Base-by-base conservation (phyloP, 2,329 filamentous ascomycete genomes). In the Scleromitrula shiraiana region DNA sequence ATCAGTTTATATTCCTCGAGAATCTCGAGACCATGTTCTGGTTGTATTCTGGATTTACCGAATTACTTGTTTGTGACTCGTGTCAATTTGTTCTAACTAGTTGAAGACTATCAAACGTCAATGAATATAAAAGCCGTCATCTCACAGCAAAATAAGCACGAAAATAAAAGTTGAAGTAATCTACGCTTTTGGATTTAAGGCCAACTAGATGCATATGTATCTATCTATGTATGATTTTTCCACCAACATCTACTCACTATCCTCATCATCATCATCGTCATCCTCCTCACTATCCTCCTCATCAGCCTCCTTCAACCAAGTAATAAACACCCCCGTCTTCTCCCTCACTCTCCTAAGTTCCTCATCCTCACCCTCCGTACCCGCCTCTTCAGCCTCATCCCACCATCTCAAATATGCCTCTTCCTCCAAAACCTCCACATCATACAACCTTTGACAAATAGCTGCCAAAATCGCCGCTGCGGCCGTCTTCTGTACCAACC, bases 361-460 rank as follows among this genome's bases (percentile, higher is more conserved):
- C 47, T 85, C 83, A 12, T 73, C 80, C 20, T 69, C 75, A 5
- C 84, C 83, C 60, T 82, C 74, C 66, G n/a, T n/a, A n/a, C n/a
- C n/a, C n/a, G 55, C 7, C 24, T 14, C 52, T 40, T 61, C 59
- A 40, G 76, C 74, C 64, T 95, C 84, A 17, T 73, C 77, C 90
- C 90, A 97, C 93, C 93, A 98, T 40, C 77, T 76, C 59, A 91
- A 70, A 56, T 95, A 86, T 0, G 85, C 89, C 35, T 96, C 90
- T 61, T 95, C 88, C 63, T 95, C 88, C 1, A 96, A 69, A 14
- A 95, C 75, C 56, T 97, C 93, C 41, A 85, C 68, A 56, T 85
- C 80, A 63, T 95, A 94, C 43, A 97, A 72, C 65, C 89, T 86
- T 69, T 94, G 93, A 56, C 88, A 77, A 58, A 88, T 71, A 32